These are phyloP conservation scores for Hydnomerulius pinastri DNA, from an alignment of 768 basidiomycete species.

Conservation along the genomic window DNA sequence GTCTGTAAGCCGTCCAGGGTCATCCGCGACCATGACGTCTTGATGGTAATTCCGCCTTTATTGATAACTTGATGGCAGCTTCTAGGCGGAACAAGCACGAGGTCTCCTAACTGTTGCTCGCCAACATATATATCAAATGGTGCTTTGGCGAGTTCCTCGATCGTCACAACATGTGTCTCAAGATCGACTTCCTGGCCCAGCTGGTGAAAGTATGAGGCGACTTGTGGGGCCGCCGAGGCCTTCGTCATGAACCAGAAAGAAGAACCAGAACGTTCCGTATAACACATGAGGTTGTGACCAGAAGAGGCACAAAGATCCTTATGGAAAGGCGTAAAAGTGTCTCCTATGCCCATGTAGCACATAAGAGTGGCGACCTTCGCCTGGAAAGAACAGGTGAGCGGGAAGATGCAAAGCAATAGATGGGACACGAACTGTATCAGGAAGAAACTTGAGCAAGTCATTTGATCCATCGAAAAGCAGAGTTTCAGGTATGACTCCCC, in stretches of 20 bases:
- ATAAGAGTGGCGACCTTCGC: constrained; percentile 73
- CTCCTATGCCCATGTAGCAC: constrained; percentile 82
- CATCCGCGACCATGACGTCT: constrained; percentile 89
- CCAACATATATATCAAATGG: constrained; percentile 70
- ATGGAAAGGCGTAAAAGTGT: constrained; percentile 83
- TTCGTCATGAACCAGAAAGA: constrained; percentile 90
- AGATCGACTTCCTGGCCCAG: constrained; percentile 58
- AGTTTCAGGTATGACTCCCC: constrained; percentile 49
- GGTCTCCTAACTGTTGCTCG: constrained; percentile 74
- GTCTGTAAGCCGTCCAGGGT: constrained; percentile 58
- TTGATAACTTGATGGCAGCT: constrained; percentile 88
- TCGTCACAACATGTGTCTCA: constrained; percentile 64
- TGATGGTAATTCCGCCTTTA: constrained; percentile 76
- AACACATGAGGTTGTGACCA: constrained; percentile 87
- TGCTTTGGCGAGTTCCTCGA: constrained; percentile 64
- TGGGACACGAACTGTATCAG: constrained; percentile 45
- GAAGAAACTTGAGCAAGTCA: constrained; percentile 61
- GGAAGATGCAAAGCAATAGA: neutral
- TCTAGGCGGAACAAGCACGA: constrained; percentile 79
- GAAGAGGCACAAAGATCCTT: constrained; percentile 85
- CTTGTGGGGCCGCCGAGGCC: constrained; percentile 53
- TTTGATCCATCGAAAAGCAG: constrained; percentile 54
- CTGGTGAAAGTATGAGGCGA: constrained; percentile 57
- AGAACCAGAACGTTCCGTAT: constrained; percentile 68
- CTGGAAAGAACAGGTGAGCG: constrained; percentile 36